These are phyloP conservation scores for Brassica nigra DNA, from an alignment of 345 rosid genomes.

Conservation along the genomic window DNA sequence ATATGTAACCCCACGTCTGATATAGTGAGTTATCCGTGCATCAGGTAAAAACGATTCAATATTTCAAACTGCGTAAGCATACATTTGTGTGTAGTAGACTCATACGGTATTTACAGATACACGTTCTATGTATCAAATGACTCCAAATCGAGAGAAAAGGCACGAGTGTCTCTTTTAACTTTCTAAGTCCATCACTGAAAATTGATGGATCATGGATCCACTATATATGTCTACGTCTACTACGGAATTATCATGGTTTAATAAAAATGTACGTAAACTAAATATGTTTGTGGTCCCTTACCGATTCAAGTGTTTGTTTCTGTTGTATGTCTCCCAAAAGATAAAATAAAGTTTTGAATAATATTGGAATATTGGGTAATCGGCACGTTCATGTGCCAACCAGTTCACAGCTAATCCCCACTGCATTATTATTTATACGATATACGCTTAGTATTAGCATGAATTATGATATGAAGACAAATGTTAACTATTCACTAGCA, in stretches of 20 bases:
- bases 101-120: too few relatives aligned
- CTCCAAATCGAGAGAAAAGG: neutral
- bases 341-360: conserved; percentile 8
- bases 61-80: neutral
- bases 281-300: conserved; percentile 31
- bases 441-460: neutral
- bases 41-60: neutral
- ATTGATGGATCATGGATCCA: conserved; percentile 5
- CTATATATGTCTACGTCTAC: neutral
- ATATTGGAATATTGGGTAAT: conserved; percentile 17
- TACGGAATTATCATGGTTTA: conserved; percentile 15
- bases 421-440: conserved; percentile 1
- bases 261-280: conserved; percentile 28
- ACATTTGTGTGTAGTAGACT: too few relatives aligned
- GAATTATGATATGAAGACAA: conserved; percentile 1
- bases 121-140: neutral
- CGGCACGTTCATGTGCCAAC: conserved; percentile 40
- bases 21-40: neutral
- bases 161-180: neutral
- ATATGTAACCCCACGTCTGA: neutral
- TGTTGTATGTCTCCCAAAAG: conserved; percentile 20
- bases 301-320: conserved; percentile 31
- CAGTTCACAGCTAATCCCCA: conserved; percentile 38
- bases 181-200: neutral
- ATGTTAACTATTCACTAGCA: conserved; percentile 24